phyloP scores from a whole-genome alignment of 495 filamentous ascomycete genomes.

The Margaritispora aquatica region DNA sequence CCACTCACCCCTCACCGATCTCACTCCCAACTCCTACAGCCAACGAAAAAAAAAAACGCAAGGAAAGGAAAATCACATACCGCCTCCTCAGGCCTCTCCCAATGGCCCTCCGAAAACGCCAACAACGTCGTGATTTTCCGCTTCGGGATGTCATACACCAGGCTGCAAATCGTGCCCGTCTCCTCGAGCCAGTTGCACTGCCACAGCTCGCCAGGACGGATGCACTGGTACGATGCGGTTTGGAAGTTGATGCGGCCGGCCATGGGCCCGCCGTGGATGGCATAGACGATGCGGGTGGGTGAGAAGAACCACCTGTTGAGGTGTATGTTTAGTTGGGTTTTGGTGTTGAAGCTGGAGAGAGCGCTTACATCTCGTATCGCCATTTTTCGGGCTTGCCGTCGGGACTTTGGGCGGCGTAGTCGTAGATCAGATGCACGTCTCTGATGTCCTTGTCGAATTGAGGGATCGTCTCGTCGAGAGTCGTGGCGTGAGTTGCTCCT shows the following conservation, averaged over 20 bases:
- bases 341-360: not conserved
- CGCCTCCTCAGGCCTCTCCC: slow-evolving; percentile 29
- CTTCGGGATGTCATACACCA: slow-evolving; percentile 32
- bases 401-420: slow-evolving; percentile 29
- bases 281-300: slow-evolving; percentile 34
- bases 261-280: slow-evolving; percentile 37
- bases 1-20: too few relatives aligned
- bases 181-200: slow-evolving; percentile 38
- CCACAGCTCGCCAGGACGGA: slow-evolving; percentile 33
- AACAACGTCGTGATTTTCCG: slow-evolving; percentile 30
- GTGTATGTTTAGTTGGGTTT: not conserved
- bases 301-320: slow-evolving; percentile 32
- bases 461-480: slow-evolving; percentile 15
- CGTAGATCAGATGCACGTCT: slow-evolving; percentile 37
- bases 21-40: too few relatives aligned
- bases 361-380: slow-evolving; percentile 34
- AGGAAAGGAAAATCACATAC: not conserved
- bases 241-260: slow-evolving; percentile 35
- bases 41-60: not conserved
- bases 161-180: slow-evolving; percentile 34
- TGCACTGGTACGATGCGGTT: slow-evolving; percentile 34
- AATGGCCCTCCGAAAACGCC: slow-evolving; percentile 35
- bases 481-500: slow-evolving; percentile 5
- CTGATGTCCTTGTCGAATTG: slow-evolving; percentile 32
- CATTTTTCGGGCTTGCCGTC: slow-evolving; percentile 34